These are phyloP conservation scores for Chaetomiaceae sp. DNA, from an alignment of 2,329 filamentous ascomycete species.

Conservation along the genomic window DNA sequence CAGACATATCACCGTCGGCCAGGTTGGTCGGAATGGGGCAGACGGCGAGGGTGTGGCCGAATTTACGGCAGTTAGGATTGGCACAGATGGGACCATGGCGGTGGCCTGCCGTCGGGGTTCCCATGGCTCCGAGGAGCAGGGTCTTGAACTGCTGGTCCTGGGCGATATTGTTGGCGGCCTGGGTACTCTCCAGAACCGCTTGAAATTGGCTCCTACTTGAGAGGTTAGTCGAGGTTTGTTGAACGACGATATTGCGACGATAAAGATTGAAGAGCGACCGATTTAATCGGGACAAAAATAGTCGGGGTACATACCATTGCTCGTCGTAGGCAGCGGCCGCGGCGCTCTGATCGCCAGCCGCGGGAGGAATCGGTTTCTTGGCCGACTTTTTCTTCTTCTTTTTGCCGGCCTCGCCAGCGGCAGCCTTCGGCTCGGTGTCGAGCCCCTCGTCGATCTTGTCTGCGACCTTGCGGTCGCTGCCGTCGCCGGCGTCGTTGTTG, in stretches of 20 bases:
- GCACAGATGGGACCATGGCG: background rate
- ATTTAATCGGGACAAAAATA: too few relatives aligned
- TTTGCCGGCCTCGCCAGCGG: conserved; percentile 1
- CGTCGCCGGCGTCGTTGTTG: background rate
- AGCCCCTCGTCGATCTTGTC: background rate
- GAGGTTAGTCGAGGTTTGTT: background rate
- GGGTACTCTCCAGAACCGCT: background rate
- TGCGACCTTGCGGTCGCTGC: background rate
- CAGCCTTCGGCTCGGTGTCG: too few relatives aligned
- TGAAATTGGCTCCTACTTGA: background rate
- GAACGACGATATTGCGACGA: background rate
- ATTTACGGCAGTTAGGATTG: conserved; percentile 3
- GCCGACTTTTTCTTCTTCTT: conserved; percentile 1
- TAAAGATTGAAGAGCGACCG: too few relatives aligned
- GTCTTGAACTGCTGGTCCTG: background rate
- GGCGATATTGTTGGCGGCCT: background rate
- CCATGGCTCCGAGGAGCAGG: background rate
- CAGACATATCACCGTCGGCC: conserved; percentile 1
- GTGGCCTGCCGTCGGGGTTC: background rate
- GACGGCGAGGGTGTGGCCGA: conserved; percentile 9
- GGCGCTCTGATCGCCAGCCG: background rate
- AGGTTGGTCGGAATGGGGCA: conserved; percentile 3
- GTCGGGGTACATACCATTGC: background rate
- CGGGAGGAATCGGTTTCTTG: background rate
- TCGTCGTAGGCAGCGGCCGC: background rate